Evolutionary conservation across 768 basidiomycete species (phyloP), one percentile per base, ranked within the genome.

Genomic region (Psilocybe subaeruginosa): DNA sequence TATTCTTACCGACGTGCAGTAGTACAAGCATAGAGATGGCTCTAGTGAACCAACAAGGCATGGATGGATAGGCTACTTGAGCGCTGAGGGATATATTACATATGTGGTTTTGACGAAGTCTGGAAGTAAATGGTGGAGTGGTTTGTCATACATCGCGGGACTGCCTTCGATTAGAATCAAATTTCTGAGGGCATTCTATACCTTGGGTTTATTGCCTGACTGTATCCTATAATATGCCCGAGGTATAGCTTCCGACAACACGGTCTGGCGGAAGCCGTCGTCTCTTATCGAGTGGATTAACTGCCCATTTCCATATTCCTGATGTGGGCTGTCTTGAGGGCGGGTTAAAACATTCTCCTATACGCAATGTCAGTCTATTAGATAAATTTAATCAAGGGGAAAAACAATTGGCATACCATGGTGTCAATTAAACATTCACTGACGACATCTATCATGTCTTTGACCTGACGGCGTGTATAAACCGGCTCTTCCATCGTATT

Each of bases 401-500:
- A 29, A 52, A 48, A 19, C 35, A 60, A 50, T 35, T 35, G 31
- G 58, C 69, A 52, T 50, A 74, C 73, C 60, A 74, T 70, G 52
- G 68, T 73, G 37, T 69, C 68, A 49, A 70, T 67, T 43, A 73
- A 65, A 56, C 72, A 71, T 56, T 68, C 69, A 52, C 68, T 71
- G 43, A 73, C 70, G 27, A 71, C 68, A 50, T 70, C 66, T 54
- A 74, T 62, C 68, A 74, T 73, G 46, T 72, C 68, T 52, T 72
- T 70, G 29, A 74, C 72, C 55, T 74, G 72, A 37, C 68, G 71
- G 43, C 69, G 70, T 19, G 73, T 73, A 61, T 70, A 74, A n/a
- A 72, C 59, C 29, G 73, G 70, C 45, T 63, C 63, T 43, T 72
- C 72, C 45, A 59, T 47, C 8, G 62, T 41, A n/a, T 57, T 64